These are phyloP conservation scores for Gossypium sturtianum DNA, from an alignment of 345 rosid species.

Conservation along the genomic window DNA sequence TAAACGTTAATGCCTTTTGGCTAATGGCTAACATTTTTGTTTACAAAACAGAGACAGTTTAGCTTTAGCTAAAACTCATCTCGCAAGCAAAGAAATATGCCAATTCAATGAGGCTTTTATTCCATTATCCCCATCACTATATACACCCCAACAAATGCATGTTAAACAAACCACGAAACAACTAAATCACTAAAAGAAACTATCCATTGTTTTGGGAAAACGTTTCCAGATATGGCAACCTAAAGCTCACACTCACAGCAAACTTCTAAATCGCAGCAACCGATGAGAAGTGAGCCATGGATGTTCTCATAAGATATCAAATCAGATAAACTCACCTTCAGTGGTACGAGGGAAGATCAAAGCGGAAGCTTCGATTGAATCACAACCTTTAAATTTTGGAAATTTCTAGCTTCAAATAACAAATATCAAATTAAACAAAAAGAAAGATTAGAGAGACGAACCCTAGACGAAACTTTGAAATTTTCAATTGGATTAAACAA, in stretches of 20 bases:
- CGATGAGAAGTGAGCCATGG: conserved; percentile 16
- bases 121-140: conserved; percentile 13
- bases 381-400: too few species aligned
- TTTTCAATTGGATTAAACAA: too few species aligned
- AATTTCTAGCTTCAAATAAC: too few species aligned
- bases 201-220: neutral
- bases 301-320: conserved; percentile 13
- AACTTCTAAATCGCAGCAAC: neutral
- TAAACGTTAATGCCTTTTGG: neutral
- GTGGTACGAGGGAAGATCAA: too few species aligned
- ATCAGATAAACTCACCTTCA: too few species aligned
- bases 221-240: neutral
- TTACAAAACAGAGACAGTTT: conserved; percentile 3
- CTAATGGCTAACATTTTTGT: neutral
- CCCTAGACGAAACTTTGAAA: too few species aligned
- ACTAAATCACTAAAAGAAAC: neutral
- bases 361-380: too few species aligned
- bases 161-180: neutral
- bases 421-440: too few species aligned
- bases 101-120: conserved; percentile 2
- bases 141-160: conserved; percentile 5
- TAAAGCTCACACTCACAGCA: conserved; percentile 5
- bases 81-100: conserved; percentile 26
- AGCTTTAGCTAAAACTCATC: conserved; percentile 14
- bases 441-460: too few species aligned